A percentile compares a stretch with the other conserved stretches of the same genome.
phyloP scores from a whole-genome alignment of 805 yeast species.

The Jamesozyma piceae region DNA sequence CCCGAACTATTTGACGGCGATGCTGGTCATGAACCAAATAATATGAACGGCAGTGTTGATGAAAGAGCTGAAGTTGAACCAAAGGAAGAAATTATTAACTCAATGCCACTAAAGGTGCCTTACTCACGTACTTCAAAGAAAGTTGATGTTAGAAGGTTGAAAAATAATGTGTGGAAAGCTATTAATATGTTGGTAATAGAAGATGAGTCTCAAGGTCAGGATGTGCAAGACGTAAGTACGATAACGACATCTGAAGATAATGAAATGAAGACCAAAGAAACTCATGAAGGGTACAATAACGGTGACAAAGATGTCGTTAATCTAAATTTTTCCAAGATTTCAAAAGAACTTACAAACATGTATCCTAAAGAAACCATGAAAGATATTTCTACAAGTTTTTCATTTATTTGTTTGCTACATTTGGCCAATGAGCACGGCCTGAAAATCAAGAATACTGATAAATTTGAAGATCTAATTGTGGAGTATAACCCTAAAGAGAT shows the following conservation, averaged over 20 bases:
- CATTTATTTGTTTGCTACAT: slow-evolving; percentile 75
- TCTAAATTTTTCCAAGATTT: slow-evolving; percentile 37
- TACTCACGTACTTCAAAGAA: slow-evolving; percentile 68
- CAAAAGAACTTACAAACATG: slow-evolving; percentile 38
- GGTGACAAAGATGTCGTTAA: not conserved
- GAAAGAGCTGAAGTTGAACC: slow-evolving; percentile 7
- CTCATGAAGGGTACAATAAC: not conserved
- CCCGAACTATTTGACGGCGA: slow-evolving; percentile 13
- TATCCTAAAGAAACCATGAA: slow-evolving; percentile 49
- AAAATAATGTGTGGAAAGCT: slow-evolving; percentile 67
- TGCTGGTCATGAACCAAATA: slow-evolving; percentile 25
- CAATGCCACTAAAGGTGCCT: slow-evolving; percentile 31
- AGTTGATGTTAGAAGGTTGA: slow-evolving; percentile 64
- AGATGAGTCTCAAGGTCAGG: slow-evolving; percentile 10
- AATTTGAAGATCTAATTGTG: slow-evolving; percentile 23
- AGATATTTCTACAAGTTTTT: slow-evolving; percentile 76
- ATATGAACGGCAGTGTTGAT: not conserved
- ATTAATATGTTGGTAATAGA: slow-evolving; percentile 27
- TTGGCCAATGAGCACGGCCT: slow-evolving; percentile 81
- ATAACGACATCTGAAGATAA: not conserved
- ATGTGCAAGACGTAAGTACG: slow-evolving; percentile 16
- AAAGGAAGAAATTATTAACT: not conserved
- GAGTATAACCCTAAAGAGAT: slow-evolving; percentile 5
- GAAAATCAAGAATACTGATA: slow-evolving; percentile 40
- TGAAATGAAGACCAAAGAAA: slow-evolving; percentile 11